phyloP scores from a whole-genome alignment of 148 eudicot genomes.

The Rhododendron molle region DNA sequence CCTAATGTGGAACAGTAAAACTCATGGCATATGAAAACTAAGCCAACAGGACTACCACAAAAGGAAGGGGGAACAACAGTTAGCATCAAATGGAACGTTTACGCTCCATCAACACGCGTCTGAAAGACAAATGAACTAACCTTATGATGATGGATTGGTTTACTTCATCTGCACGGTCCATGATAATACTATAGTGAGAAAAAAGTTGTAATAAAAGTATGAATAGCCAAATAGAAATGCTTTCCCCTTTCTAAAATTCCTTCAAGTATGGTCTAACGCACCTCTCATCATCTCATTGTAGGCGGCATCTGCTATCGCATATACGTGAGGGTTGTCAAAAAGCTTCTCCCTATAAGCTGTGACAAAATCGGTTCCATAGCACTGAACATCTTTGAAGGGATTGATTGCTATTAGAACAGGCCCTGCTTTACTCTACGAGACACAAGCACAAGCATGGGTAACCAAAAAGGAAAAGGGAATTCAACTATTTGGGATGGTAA shows the following conservation, averaged over 20 bases:
- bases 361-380: constrained; percentile 57
- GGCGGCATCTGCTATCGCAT: constrained; percentile 66
- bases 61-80: background rate
- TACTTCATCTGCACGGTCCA: constrained; percentile 60
- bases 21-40: background rate
- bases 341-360: constrained; percentile 63
- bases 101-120: background rate
- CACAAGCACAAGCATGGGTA: constrained; percentile 14
- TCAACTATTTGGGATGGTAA: background rate
- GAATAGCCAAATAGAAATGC: background rate
- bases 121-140: constrained; percentile 35
- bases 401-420: constrained; percentile 87
- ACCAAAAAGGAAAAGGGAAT: background rate
- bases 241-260: background rate
- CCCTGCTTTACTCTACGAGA: constrained; percentile 78
- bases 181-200: constrained; percentile 12
- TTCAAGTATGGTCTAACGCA: constrained; percentile 16
- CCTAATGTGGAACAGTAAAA: background rate
- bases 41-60: constrained; percentile 1
- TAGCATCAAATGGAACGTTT: background rate
- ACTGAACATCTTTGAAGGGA: constrained; percentile 74
- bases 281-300: constrained; percentile 87
- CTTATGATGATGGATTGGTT: constrained; percentile 89
- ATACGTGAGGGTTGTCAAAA: constrained; percentile 85
- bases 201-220: constrained; percentile 14